These are phyloP conservation scores for Claviceps spartinae DNA, from an alignment of 2,329 filamentous ascomycete species.

Conservation along the genomic window DNA sequence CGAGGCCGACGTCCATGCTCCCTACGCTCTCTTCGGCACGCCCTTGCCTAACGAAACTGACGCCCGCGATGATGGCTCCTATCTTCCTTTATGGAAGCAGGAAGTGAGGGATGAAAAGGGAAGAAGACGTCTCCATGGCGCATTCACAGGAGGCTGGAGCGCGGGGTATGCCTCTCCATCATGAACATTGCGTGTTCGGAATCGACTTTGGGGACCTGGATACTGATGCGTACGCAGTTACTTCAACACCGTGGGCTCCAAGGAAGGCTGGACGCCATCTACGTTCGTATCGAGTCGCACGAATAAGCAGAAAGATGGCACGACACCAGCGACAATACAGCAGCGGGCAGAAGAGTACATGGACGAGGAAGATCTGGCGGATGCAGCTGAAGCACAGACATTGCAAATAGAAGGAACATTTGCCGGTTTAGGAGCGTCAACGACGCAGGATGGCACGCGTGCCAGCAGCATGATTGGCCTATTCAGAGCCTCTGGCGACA, in stretches of 20 bases:
- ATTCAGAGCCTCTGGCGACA: slow-evolving; percentile 60
- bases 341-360: slow-evolving; percentile 81
- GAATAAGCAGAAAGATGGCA: slow-evolving; percentile 56
- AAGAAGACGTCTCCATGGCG: slow-evolving; percentile 80
- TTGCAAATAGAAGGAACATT: slow-evolving; percentile 64
- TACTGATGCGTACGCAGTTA: slow-evolving; percentile 42
- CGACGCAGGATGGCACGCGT: slow-evolving; percentile 36
- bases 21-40: slow-evolving; percentile 71
- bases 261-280: slow-evolving; percentile 91
- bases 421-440: slow-evolving; percentile 58
- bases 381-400: slow-evolving; percentile 64
- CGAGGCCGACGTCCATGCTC: slow-evolving; percentile 61
- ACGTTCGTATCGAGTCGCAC: slow-evolving; percentile 82
- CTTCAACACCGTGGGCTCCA: slow-evolving; percentile 95
- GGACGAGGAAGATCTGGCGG: slow-evolving; percentile 90
- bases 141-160: slow-evolving; percentile 93
- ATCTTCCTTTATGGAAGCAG: slow-evolving; percentile 95
- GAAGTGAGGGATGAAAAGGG: slow-evolving; percentile 89
- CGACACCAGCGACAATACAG: slow-evolving; percentile 31
- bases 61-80: slow-evolving; percentile 77
- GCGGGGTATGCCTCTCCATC: slow-evolving; percentile 55
- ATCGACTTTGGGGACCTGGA: background rate
- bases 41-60: slow-evolving; percentile 70
- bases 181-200: background rate
- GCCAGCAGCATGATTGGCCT: slow-evolving; percentile 53